These are phyloP conservation scores for Teratosphaeria epicoccoides DNA, from an alignment of 2,329 filamentous ascomycete genomes.

Conservation along the genomic window DNA sequence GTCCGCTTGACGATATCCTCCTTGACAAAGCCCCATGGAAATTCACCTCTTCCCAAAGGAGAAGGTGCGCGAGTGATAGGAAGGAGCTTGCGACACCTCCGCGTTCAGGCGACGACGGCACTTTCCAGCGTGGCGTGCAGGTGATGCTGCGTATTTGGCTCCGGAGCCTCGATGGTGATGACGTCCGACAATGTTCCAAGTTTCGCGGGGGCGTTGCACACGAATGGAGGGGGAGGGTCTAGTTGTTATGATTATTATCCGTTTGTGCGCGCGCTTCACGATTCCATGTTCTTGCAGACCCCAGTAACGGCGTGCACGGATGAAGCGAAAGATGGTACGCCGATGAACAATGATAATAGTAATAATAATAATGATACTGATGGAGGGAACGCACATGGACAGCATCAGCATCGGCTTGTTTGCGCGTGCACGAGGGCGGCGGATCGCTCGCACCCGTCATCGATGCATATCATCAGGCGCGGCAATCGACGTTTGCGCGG, in stretches of 20 bases:
- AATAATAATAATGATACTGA: too few relatives aligned
- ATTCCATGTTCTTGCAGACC: not conserved
- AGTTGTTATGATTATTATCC: too few relatives aligned
- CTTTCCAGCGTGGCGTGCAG: not conserved
- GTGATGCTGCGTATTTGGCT: not conserved
- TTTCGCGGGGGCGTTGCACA: not conserved
- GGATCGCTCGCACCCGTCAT: not conserved
- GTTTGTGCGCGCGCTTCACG: not conserved
- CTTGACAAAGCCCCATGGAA: slow-evolving; percentile 2
- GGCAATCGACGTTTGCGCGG: not conserved
- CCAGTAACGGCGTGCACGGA: not conserved
- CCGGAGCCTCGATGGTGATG: not conserved
- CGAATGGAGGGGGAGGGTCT: too few relatives aligned
- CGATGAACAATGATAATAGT: not conserved
- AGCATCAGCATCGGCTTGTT: not conserved
- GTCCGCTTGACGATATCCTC: not conserved
- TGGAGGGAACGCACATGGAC: not conserved
- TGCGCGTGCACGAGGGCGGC: not conserved
- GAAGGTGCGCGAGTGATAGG: not conserved
- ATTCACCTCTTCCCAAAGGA: not conserved
- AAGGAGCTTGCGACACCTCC: not conserved
- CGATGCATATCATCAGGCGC: not conserved
- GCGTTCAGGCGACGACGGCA: not conserved
- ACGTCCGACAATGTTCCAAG: not conserved
- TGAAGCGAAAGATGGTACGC: not conserved